Conservation (phyloP, 176 grass and related monocot species). For the Eremochloa ophiuroides region DNA sequence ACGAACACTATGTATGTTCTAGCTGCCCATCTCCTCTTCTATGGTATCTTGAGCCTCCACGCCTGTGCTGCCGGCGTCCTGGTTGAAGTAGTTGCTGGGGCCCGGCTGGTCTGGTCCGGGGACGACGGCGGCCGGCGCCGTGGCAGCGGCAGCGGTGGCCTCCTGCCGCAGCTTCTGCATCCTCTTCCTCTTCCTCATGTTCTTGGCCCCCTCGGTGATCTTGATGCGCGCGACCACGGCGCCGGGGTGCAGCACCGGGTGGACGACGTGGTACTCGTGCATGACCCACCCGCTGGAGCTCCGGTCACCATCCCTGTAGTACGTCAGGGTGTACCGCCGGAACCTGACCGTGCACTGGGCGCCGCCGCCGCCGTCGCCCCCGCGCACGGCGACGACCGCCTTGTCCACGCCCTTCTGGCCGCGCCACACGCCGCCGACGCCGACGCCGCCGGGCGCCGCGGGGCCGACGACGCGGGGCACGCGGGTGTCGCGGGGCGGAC, state of each 20-base stretch:
- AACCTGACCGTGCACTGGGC: not conserved
- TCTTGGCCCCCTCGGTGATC: not conserved
- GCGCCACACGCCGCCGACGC: not conserved
- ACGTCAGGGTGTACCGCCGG: not conserved
- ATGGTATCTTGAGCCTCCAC: too few species aligned
- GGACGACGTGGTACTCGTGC: constrained; percentile 9
- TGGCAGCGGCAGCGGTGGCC: not conserved
- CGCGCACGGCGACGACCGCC: not conserved
- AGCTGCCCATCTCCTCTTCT: too few species aligned
- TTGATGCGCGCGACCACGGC: constrained; percentile 16
- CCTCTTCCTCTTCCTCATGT: not conserved
- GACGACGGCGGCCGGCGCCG: not conserved
- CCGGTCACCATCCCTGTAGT: not conserved
- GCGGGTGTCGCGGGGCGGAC: not conserved
- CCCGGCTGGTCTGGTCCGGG: not conserved
- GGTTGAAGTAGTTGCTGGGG: not conserved
- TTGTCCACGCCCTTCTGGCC: not conserved
- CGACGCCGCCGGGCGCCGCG: not conserved
- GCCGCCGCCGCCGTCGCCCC: not conserved
- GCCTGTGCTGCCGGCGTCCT: too few species aligned
- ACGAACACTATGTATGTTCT: too few species aligned
- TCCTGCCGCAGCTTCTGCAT: not conserved
- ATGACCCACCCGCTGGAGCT: constrained; percentile 1
- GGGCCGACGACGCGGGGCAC: not conserved
- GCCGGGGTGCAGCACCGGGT: not conserved